Base-by-base conservation (phyloP, 257 asterid genomes). In the Ballota nigra region DNA sequence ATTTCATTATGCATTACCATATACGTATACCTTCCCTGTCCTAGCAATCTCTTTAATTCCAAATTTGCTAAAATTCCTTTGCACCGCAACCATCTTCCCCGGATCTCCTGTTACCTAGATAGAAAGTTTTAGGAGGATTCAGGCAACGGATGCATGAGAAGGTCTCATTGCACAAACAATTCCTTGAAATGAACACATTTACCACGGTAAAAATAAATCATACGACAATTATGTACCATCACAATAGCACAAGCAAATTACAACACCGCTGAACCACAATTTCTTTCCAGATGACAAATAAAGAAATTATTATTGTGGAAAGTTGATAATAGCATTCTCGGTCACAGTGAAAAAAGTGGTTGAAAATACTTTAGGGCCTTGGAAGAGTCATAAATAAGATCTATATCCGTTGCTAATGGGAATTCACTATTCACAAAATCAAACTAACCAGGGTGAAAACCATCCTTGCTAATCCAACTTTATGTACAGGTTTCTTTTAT, bases 71-170 rank as follows among this genome's bases (percentile, higher is more conserved):
- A 94, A 87, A 78, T 89, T 94, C 80, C 94, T 91, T 70, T 87
- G 89, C 55, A 86, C 90, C 13, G 97, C 97, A 78, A 89, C 96
- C 84, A 91, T 84, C 89, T 94, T 94, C 71, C 99, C 99, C 43
- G 99, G 99, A 86, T 94, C 99, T 74, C 99, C 99, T 61, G 99
- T 94, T 47, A 94, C 95, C 98, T 94, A 64, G 55, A 69, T 41
- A 58, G 41, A 76, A 29, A 70, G 24, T 57, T 61, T 33, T 15
- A 5, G 52, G 34, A 81, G 12, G 61, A 60, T 53, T 66, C 60
- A 62, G 47, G 29, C 16, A 66, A 63, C 45, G 56, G 49, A 51
- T 52, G 38, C 43, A 62, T 40, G 66, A 43, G n/a, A 60, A 15
- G 47, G 18, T 53, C 63, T 40, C 59, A 23, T 23, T 15, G 19